Base-by-base conservation (phyloP, 345 rosid species). In the Eutrema japonicum region DNA sequence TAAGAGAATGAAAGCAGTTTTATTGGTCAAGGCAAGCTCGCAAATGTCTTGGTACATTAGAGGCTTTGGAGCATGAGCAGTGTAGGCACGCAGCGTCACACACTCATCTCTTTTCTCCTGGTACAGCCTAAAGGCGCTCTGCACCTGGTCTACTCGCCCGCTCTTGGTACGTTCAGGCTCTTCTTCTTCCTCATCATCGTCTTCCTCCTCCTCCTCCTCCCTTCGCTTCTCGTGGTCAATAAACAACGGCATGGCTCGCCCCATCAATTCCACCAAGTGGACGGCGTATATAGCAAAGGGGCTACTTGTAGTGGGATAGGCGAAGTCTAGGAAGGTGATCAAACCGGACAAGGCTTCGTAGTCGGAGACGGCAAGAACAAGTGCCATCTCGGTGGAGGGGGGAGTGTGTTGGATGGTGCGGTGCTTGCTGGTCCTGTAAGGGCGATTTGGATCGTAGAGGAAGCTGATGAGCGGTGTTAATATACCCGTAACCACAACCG, bases 41-140 rank as follows among this genome's bases (percentile, higher is more conserved):
- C 96, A 91, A 1, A 94, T 66, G 45, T 91, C 87, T 55, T 84
- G 96, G 56, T 85, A 84, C 95, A 91, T 94, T 0, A 91, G 78
- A 61, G 83, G 68, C 68, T 81, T 84, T 0, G 90, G 82, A 0
- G 88, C 78, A 30, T 81, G 48, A 16, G 88, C 78, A 0, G 96
- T 85, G 83, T 66, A 87, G n/a, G 82, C 70, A 6, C 57, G 81
- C 32, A 85, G 54, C 10, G 32, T 62, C n/a, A 91, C 80, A 6
- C 50, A 56, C 8, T 70, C 84, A 0, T 46, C 36, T 61, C 80
- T 79, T 2, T 66, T 55, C 61, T 85, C 82, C 30, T 84, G 78
- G 70, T 87, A 91, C 0, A 51, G 22, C 50, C 48, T 71, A 33
- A 94, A 67, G 38, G 85, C 88, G 43, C 71, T 68, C 30, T 75